Percentiles rank a stretch among this genome's conserved stretches.
These are phyloP conservation scores for Fraxinus floribunda DNA, from an alignment of 305 asterid species.

Conservation along the genomic window DNA sequence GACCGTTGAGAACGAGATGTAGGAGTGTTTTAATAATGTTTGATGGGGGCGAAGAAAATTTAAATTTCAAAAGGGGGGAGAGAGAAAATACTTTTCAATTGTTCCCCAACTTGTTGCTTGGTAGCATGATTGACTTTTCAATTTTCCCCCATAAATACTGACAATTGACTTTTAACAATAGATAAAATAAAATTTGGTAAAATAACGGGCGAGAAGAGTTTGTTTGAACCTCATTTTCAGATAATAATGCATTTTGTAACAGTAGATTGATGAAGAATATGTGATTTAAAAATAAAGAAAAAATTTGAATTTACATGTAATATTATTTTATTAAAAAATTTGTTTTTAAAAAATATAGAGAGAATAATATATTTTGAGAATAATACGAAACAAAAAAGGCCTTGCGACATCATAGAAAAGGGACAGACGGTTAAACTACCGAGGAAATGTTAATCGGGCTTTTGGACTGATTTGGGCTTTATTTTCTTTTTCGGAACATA, in stretches of 20 bases:
- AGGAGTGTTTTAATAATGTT: neutral
- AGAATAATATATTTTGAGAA: no score
- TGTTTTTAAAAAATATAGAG: no score
- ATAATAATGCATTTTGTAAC: no score
- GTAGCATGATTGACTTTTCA: neutral
- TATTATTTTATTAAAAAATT: no score
- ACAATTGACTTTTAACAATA: neutral
- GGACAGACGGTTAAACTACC: neutral
- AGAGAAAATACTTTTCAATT: neutral
- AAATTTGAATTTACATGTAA: no score
- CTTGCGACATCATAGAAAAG: neutral
- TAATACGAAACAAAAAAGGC: no score
- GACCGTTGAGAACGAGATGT: slow-evolving; percentile 39
- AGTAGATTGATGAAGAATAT: no score
- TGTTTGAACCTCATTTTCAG: no score
- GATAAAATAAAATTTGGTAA: neutral
- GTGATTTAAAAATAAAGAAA: no score
- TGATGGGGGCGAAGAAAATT: neutral
- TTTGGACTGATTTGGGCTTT: neutral
- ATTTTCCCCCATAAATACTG: neutral
- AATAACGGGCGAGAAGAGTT: no score
- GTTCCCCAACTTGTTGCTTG: neutral
- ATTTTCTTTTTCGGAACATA: neutral
- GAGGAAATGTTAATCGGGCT: neutral
- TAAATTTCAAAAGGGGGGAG: neutral